Conservation (phyloP, 352 stramenopile species). For the Nothophytophthora sp. region DNA sequence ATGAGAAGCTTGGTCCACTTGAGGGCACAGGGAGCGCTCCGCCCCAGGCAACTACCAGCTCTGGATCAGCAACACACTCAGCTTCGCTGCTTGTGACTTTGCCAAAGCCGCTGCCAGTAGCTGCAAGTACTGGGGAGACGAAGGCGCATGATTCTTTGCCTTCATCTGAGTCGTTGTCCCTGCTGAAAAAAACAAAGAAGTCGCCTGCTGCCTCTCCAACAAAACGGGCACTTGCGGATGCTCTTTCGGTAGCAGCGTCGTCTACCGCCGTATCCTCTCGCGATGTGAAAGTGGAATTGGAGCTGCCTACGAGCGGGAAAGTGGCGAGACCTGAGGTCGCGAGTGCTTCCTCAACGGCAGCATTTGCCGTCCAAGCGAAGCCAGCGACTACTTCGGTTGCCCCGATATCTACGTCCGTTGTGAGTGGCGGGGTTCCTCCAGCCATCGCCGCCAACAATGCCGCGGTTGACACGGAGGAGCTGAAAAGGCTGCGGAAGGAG, state of each 20-base stretch:
- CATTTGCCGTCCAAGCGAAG: conserved; percentile 8
- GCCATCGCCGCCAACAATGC: conserved; percentile 6
- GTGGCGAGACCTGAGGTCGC: conserved; percentile 3
- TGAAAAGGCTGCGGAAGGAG: conserved; percentile 36
- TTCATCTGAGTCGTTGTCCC: conserved; percentile 8
- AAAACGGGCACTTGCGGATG: conserved; percentile 9
- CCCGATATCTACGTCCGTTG: conserved; percentile 2
- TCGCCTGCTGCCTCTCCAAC: conserved; percentile 21
- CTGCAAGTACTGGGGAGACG: conserved; percentile 1
- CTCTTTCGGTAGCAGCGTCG: conserved; percentile 4
- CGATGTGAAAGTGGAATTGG: conserved; percentile 17
- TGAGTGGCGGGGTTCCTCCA: conserved; percentile 8
- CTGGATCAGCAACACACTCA: background rate
- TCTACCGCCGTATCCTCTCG: conserved; percentile 7
- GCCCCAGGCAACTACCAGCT: conserved; percentile 12
- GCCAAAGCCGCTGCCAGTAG: conserved; percentile 11
- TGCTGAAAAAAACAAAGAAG: conserved; percentile 31
- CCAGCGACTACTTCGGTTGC: background rate
- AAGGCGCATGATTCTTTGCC: conserved; percentile 7
- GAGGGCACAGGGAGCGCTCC: conserved; percentile 29
- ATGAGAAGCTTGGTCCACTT: conserved; percentile 53
- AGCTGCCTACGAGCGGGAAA: conserved; percentile 5
- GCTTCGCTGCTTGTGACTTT: conserved; percentile 9
- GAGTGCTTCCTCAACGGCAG: background rate
- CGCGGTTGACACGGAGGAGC: conserved; percentile 22